Evolutionary conservation across 768 basidiomycete genomes (phyloP), one percentile per base, ranked within the genome.

Genomic region (Auricularia sp.): DNA sequence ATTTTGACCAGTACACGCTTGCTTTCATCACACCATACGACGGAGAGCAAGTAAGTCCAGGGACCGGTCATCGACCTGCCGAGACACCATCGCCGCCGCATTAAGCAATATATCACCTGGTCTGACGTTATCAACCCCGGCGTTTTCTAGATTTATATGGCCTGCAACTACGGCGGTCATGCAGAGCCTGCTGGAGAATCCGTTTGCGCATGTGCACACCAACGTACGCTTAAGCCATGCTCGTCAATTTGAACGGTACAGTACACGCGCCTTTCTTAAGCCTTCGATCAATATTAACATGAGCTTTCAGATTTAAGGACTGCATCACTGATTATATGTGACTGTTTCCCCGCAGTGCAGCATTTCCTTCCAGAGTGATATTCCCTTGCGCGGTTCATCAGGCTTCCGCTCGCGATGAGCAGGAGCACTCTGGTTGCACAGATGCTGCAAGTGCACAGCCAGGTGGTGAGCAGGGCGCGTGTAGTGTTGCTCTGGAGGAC

Each of bases 341-440:
- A 21, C 5, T 62, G 61, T 33, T 35, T 7, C 3, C 61, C 61
- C 8, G 61, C 61, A n/a, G 5, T 16, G 14, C 8, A 36, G 10
- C 61, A 62, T 10, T 33, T 65, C 5, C 42, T 65, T 3, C 14
- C 43, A 14, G 3, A 4, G 6, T 60, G 64, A 23, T 39, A 23
- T 65, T 59, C 39, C 64, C 64, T 3, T 61, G 64, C 64, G 47
- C 60, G 29, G 23, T 23, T 23, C 23, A 23, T 23, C 23, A 23
- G 23, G 23, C 23, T 23, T 23, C 23, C 23, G 23, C 23, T 23
- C 23, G 23, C 23, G 23, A 23, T 23, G 23, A 23, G 23, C 23
- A 23, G 23, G 23, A 23, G 23, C 23, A 23, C 23, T 23, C 23
- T 23, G 23, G 23, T 23, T 23, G 23, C 23, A 23, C 23, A 23